Base-by-base conservation (phyloP, 1,139 yeast genomes). In the Debaryomycetaceae sp. region DNA sequence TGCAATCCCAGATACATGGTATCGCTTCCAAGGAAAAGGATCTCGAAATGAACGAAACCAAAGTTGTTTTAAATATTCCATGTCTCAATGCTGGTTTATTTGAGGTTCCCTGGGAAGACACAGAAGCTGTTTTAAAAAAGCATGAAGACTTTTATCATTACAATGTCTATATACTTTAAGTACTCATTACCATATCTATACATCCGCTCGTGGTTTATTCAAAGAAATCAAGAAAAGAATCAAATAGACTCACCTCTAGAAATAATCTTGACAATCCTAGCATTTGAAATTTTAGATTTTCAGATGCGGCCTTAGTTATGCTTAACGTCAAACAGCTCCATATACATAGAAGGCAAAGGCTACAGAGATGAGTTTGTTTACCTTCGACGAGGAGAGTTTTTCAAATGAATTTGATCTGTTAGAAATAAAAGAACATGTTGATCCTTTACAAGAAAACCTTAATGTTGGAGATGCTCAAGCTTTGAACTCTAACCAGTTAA, bases 41-140 rank as follows among this genome's bases (percentile, higher is more conserved):
- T 4, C 33, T 50, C 29, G 52, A 47, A 28, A 35, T 38, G 9
- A 32, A 41, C 1, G 37, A 40, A 3, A 50, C 49, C 26, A 38
- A 40, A 19, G 37, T 51, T 1, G 61, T 64, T 8, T 47, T 84
- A 5, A 72, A 71, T 48, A 79, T 87, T 83, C 96, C 95, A 22
- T 75, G 77, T 57, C 86, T 87, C 50, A 87, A 87, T 52, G 78
- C 94, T 8, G 95, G 95, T 0, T 73, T 87, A 5, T 87, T 87
- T 58, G 75, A 74, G 1, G 91, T 85, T 2, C 94, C 95, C 0
- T 87, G 95, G 95, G 73, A 68, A 26, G 51, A 71, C 6, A 86
- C 95, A 0, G 92, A 79, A 51, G 53, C 46, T 7, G 76, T 74
- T 0, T 55, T 86, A 45, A 43, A 59, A 24, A 44, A 47, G 28